Conservation (phyloP, 106 monocot species). For the Narthecium ossifragum region DNA sequence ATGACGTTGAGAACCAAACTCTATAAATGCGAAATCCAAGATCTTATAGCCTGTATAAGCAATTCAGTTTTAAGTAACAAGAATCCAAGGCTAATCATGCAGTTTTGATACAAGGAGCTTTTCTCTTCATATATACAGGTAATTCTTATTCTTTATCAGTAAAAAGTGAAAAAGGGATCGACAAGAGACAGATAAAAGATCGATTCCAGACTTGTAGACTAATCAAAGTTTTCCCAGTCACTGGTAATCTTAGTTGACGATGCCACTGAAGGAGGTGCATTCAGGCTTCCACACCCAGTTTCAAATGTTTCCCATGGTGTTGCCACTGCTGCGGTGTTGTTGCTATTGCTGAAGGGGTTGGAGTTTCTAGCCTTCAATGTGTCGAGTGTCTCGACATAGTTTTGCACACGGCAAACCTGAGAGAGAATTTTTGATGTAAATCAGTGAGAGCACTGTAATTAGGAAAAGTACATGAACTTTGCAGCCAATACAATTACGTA, state of each 20-base stretch:
- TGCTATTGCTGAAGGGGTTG: constrained; percentile 31
- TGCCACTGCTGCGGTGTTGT: constrained; percentile 29
- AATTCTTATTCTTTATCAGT: neutral
- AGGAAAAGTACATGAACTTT: neutral
- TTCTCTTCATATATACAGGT: neutral
- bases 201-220: constrained; percentile 2
- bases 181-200: neutral
- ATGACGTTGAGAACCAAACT: constrained; percentile 9
- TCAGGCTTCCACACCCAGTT: constrained; percentile 47
- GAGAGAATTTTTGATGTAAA: neutral
- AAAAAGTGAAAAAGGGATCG: neutral
- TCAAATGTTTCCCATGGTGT: constrained; percentile 71
- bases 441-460: neutral
- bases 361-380: constrained; percentile 58
- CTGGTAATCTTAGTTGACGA: constrained; percentile 31
- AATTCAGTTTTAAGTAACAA: neutral
- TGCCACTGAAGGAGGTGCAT: constrained; percentile 33
- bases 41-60: neutral
- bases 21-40: neutral
- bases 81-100: too few relatives aligned
- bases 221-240: constrained; percentile 74
- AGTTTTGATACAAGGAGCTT: neutral
- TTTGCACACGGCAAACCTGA: constrained; percentile 76
- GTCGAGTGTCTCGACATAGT: constrained; percentile 62
- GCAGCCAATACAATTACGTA: neutral